Base-by-base conservation (phyloP, 805 yeast genomes). In the Saturnispora hagleri region DNA sequence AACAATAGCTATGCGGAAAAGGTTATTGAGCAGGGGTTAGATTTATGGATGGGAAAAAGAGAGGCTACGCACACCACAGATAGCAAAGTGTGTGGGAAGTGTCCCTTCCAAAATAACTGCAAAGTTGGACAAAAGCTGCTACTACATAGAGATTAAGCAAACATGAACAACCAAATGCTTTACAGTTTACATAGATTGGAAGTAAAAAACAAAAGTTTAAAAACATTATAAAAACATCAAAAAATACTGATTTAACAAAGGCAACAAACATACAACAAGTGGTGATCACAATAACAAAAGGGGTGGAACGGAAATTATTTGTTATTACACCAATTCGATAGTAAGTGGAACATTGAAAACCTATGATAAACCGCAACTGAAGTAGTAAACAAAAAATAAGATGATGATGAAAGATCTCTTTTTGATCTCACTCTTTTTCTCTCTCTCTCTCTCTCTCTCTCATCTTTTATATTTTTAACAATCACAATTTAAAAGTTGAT, bases 41-140 rank as follows among this genome's bases (percentile, higher is more conserved):
- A 60, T 24, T 76, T 81, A 55, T 84, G 89, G 89, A 69, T 70
- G 57, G 89, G 89, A 0, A 58, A 64, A 33, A 65, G 85, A 45
- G 62, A 61, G 3, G 86, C 87, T 1, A 60, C 58, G 31, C 74
- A 73, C 6, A 71, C 70, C 1, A 71, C 76, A 63, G 56, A 66
- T 56, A 51, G 62, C 22, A 56, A 65, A 4, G 72, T 73, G 53
- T 84, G 91, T 62, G 69, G 65, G 15, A 67, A 63, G 47, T 84
- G 91, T 65, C 80, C 75, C 18, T 84, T 53, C 22, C 40, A 45
- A 15, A 18, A 44, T 4, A 42, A 55, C 20, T 55, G 56, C 38
- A 34, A 46, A 38, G 13, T 18, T 3, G 47, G 51, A 5, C 18
- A 17, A 26, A 35, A n/a, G 35, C 22, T 48, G 22, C 10, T 43